Conservation (phyloP, 176 grass and related monocot genomes). For the Miscanthus lutarioriparius region DNA sequence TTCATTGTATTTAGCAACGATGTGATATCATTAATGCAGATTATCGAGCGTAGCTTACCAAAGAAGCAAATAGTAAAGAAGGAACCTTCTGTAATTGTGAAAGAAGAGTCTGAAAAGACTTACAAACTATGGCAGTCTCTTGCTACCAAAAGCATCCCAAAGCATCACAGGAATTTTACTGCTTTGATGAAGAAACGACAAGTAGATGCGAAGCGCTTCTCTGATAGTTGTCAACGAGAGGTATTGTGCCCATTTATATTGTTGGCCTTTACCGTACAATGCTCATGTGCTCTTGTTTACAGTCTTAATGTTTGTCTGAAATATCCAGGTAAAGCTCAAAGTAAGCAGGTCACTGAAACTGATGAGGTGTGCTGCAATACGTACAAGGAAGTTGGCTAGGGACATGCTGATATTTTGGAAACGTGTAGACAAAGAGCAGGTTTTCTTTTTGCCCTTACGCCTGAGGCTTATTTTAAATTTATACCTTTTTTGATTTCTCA, state of each 20-base stretch:
- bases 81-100: conserved; percentile 76
- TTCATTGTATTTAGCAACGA: conserved; percentile 22
- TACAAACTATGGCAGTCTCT: conserved; percentile 73
- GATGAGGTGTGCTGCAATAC: conserved; percentile 88
- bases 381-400: conserved; percentile 89
- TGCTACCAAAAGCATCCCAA: conserved; percentile 74
- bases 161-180: conserved; percentile 80
- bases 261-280: conserved; percentile 11
- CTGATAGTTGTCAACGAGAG: conserved; percentile 93
- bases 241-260: conserved; percentile 17
- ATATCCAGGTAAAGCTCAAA: conserved; percentile 91
- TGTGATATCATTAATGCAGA: conserved; percentile 60
- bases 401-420: conserved; percentile 99
- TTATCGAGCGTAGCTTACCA: conserved; percentile 98
- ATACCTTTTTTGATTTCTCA: background rate
- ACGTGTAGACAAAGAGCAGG: conserved; percentile 97
- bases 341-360: conserved; percentile 90
- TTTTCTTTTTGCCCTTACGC: conserved; percentile 34
- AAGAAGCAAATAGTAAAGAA: conserved; percentile 87
- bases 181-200: conserved; percentile 74
- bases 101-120: conserved; percentile 74
- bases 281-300: conserved; percentile 39
- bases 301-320: conserved; percentile 28
- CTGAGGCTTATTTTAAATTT: conserved; percentile 12
- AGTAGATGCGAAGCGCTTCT: conserved; percentile 85